Percentiles rank a stretch among this genome's conserved stretches.
These are phyloP conservation scores for Mycena vulgaris DNA, from an alignment of 768 basidiomycete species.

Conservation along the genomic window DNA sequence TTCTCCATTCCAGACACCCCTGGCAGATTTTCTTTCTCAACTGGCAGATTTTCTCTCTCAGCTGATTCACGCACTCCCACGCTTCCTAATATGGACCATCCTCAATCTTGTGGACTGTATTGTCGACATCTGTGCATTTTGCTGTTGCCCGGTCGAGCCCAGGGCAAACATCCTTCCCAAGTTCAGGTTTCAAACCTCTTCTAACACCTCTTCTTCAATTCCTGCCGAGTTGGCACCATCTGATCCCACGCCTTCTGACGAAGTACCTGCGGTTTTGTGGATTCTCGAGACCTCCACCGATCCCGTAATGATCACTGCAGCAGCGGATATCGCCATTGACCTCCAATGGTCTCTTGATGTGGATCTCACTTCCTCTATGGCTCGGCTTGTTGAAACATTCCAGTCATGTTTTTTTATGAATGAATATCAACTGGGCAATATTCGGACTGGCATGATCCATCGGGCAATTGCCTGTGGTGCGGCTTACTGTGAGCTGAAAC, in stretches of 20 bases:
- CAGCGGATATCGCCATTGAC: background rate
- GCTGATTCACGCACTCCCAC: background rate
- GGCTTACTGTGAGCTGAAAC: background rate
- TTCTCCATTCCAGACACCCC: constrained; percentile 12
- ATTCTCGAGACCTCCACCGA: too few species aligned
- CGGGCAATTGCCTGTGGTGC: background rate
- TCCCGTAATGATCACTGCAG: background rate
- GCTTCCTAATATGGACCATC: too few species aligned
- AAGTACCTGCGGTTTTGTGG: constrained; percentile 10
- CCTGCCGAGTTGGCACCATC: background rate
- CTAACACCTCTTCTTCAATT: background rate
- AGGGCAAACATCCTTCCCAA: background rate
- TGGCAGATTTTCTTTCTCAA: background rate
- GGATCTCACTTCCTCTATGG: background rate
- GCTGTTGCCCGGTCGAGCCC: background rate
- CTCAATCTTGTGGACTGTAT: background rate
- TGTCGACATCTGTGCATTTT: too few species aligned
- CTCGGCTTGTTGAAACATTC: background rate
- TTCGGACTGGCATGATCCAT: background rate
- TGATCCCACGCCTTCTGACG: background rate
- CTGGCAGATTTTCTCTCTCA: too few species aligned
- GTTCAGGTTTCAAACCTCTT: too few species aligned
- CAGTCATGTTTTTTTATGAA: background rate
- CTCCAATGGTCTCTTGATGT: constrained; percentile 4
- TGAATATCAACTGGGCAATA: background rate